A percentile compares a stretch with the other conserved stretches of the same genome.
Conservation (phyloP, 2,329 filamentous ascomycete genomes). For the Claviceps lovelessii region DNA sequence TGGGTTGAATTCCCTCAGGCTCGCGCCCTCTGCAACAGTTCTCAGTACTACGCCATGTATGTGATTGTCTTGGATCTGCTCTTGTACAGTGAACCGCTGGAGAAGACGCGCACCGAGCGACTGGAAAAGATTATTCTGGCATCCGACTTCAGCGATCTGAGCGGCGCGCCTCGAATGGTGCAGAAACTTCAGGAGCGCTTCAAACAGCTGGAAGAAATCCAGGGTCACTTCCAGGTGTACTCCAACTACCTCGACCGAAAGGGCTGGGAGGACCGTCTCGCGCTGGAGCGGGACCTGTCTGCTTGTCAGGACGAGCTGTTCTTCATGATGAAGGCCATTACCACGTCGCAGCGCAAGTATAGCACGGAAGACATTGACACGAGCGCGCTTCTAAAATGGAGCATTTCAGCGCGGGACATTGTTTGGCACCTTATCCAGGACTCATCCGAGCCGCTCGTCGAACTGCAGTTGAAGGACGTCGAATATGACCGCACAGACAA, state of each 20-base stretch:
- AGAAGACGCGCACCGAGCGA: conserved; percentile 91
- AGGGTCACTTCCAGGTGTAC: conserved; percentile 88
- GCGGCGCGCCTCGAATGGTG: conserved; percentile 87
- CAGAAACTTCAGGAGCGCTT: conserved; percentile 83
- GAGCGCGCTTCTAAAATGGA: conserved; percentile 76
- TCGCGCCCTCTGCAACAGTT: conserved; percentile 88
- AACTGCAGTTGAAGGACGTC: conserved; percentile 82
- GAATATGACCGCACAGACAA: conserved; percentile 94
- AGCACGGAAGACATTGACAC: conserved; percentile 56
- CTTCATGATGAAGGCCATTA: conserved; percentile 99
- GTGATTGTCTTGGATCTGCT: conserved; percentile 93
- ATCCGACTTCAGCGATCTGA: conserved; percentile 93
- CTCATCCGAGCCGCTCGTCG: conserved; percentile 72
- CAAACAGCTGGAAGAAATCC: conserved; percentile 88
- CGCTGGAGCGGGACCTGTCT: conserved; percentile 78
- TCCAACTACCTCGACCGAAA: conserved; percentile 72
- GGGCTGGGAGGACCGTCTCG: conserved; percentile 79
- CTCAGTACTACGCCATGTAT: conserved; percentile 95
- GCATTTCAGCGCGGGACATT: conserved; percentile 85
- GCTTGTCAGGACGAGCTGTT: conserved; percentile 93
- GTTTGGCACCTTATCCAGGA: conserved; percentile 94
- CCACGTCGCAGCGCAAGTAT: conserved; percentile 78
- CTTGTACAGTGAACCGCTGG: conserved; percentile 87
- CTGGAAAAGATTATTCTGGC: conserved; percentile 98
- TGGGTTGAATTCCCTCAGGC: conserved; percentile 95